Evolutionary conservation across 257 asterid species (phyloP), one percentile per base, ranked within the genome.

Genomic region (Plantago elongata): DNA sequence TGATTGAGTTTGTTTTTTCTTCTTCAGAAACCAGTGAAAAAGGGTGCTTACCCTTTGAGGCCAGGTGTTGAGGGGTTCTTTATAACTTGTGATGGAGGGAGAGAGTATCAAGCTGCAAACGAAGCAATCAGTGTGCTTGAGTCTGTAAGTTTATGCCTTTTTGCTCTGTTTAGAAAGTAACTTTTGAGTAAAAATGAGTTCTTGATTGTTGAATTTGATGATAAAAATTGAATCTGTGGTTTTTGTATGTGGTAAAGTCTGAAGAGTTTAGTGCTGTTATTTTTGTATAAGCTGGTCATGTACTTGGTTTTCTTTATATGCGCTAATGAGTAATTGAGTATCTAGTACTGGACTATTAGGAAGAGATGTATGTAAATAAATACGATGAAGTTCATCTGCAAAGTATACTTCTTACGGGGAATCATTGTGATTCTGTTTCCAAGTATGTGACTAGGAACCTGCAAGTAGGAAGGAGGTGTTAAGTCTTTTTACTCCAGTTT

Each of bases 11-110:
- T 13, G 60, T 34, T 57, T 50, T 46, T 57, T 3, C 29, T 18
- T 12, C 5, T 64, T 22, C 82, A 93, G 99, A 89, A 77, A 73
- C 71, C 91, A 69, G 95, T 83, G 67, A 89, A 85, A 68, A 93
- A 83, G 79, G 99, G 97, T 15, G 69, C 74, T 9, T 89, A 89
- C 77, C 95, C 95, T 51, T 71, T 93, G 54, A 79, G 84, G 0
- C 90, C 99, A 45, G 97, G 97, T 37, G 86, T 87, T 12, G 89
- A 85, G 72, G 99, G 99, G 4, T 93, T 93, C 81, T 93, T 86
- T 56, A 85, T 93, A 55, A 93, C 99, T 13, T 93, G 99, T 70
- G 99, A 93, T 72, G 97, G 97, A 55, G 99, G 99, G 40, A 84
- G 86, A 70, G 97, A 93, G 72, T 74, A 66, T 64, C 95, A 89